Percentiles rank a stretch among this genome's conserved stretches.
These are phyloP conservation scores for Oxyria digyna DNA, from an alignment of 148 eudicot species.

Conservation along the genomic window DNA sequence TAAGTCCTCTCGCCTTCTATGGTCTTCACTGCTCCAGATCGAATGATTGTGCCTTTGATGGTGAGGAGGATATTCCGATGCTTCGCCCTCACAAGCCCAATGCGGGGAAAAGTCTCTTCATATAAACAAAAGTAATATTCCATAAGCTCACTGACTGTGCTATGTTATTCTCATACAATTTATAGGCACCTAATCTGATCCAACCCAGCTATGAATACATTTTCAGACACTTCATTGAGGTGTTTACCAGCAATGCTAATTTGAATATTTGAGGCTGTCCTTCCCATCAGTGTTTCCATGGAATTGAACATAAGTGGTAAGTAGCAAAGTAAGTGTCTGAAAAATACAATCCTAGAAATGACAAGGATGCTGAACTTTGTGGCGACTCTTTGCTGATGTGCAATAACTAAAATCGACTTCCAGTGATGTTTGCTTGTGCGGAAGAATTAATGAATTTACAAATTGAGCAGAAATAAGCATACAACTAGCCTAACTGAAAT, in stretches of 20 bases:
- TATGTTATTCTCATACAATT: neutral
- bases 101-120: slow-evolving; percentile 73
- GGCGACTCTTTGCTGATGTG: neutral
- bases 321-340: neutral
- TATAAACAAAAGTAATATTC: slow-evolving; percentile 11
- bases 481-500: neutral
- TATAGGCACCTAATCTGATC: neutral
- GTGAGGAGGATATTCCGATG: slow-evolving; percentile 82
- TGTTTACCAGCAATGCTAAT: neutral
- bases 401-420: neutral
- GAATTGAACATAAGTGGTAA: neutral
- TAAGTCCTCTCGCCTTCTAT: slow-evolving; percentile 79
- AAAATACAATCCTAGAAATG: neutral
- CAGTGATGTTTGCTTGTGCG: neutral
- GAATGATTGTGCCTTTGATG: slow-evolving; percentile 78
- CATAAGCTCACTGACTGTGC: neutral
- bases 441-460: neutral
- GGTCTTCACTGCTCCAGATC: slow-evolving; percentile 85
- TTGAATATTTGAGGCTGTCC: no score
- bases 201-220: neutral
- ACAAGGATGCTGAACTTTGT: neutral
- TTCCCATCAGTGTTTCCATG: neutral
- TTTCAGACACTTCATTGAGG: neutral
- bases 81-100: slow-evolving; percentile 82
- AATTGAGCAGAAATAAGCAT: no score